Base-by-base conservation (phyloP, 768 basidiomycete genomes). In the Trametopsis cervina region DNA sequence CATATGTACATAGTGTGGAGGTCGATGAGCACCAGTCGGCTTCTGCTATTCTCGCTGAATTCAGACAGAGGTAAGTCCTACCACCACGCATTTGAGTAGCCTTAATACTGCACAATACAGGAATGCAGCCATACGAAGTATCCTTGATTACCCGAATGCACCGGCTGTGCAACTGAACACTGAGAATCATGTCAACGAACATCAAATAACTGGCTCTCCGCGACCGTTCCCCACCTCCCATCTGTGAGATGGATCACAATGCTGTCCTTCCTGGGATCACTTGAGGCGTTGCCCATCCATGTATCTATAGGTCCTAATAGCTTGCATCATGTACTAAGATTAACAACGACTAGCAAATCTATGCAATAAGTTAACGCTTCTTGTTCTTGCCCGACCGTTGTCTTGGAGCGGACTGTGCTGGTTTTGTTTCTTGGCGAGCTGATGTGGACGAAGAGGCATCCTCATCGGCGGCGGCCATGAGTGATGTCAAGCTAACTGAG, bases 21-120 rank as follows among this genome's bases (percentile, higher is more conserved):
- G 57, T 53, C 26, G 50, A 57, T 17, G 74, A 77, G 40, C 66
- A 67, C n/a, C 67, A 66, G 36, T 71, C 77, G 22, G 76, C 80
- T 12, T 72, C 73, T 20, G 63, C 69, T 7, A 66, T 76, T 21
- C 65, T 89, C 10, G 63, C 76, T 2, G 80, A 77, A 56, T 89
- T 83, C 63, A 87, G 81, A 61, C 76, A 82, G 51, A 78, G 84
- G 87, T 82, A 51, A 21, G 63, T 36, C 37, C n/a, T 27, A 18
- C 4, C 35, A 20, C 11, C 39, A 4, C 10, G 11, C 7, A 21
- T 17, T 15, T 50, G 24, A 23, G 10, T 10, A 10, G 17, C 2
- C 35, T 18, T 22, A 29, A 13, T 7, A 25, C 39, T 15, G 50
- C 15, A 5, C 2, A n/a, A n/a, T n/a, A 23, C 56, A 82, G 80